phyloP scores from a whole-genome alignment of 2,329 filamentous ascomycete genomes.

The Colletotrichum brevisporum region DNA sequence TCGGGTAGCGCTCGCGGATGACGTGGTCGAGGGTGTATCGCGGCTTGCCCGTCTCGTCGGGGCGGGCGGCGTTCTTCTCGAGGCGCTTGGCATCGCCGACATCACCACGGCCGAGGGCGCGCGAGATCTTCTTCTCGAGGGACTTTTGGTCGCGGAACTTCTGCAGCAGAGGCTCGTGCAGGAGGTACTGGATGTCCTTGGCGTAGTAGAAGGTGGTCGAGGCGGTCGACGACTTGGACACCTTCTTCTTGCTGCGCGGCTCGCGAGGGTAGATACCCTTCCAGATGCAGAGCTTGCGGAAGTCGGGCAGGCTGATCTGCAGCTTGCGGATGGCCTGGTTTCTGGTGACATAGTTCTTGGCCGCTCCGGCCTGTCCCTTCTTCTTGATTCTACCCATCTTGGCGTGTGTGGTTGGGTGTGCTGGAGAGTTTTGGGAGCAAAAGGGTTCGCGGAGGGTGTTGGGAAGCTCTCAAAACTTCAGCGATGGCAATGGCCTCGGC shows the following conservation, averaged over 20 bases:
- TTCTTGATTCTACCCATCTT: conserved; percentile 86
- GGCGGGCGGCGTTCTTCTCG: conserved; percentile 86
- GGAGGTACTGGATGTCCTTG: conserved; percentile 98
- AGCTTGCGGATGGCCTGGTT: conserved; percentile 98
- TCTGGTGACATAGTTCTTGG: conserved; percentile 98
- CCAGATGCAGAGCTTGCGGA: conserved; percentile 98
- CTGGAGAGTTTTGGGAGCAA: conserved; percentile 35
- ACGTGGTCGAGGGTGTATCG: conserved; percentile 95
- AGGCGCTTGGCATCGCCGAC: conserved; percentile 88
- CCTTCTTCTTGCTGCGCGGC: conserved; percentile 97
- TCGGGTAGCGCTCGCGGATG: conserved; percentile 97
- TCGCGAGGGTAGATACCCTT: conserved; percentile 99
- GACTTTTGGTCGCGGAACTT: conserved; percentile 98
- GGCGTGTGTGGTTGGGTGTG: conserved; percentile 40
- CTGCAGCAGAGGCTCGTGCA: conserved; percentile 92
- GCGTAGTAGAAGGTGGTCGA: conserved; percentile 93
- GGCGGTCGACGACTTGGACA: conserved; percentile 88
- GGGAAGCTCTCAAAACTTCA: conserved; percentile 38
- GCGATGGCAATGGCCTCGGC: conserved; percentile 41
- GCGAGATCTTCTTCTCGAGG: conserved; percentile 97
- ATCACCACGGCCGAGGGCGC: conserved; percentile 92
- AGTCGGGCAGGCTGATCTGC: conserved; percentile 96
- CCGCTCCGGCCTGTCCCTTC: conserved; percentile 91
- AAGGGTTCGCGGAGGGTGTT: conserved; percentile 34
- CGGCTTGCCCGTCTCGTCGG: conserved; percentile 92